Evolutionary conservation across 2,329 filamentous ascomycete genomes (phyloP).

Genomic region (Tolypocladium tropicale): DNA sequence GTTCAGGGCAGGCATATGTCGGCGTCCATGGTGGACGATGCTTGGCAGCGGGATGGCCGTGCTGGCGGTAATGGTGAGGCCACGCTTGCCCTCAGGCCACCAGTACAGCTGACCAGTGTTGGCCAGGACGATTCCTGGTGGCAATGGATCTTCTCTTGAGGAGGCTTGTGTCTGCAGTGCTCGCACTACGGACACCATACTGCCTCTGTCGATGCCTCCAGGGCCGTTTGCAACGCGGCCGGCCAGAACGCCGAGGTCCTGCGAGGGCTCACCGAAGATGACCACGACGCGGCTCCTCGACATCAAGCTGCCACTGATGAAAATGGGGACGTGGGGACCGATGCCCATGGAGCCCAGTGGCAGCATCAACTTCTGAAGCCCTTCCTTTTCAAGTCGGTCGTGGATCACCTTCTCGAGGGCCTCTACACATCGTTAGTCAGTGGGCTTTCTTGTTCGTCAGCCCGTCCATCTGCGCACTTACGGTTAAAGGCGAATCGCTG

Average conservation of each 20-base stretch:
- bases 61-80: conserved; percentile 51
- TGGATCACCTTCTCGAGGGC: conserved; percentile 52
- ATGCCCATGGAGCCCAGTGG: conserved; percentile 39
- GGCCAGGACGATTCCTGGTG: conserved; percentile 59
- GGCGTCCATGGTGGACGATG: conserved; percentile 46
- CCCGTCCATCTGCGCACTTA: conserved; percentile 23
- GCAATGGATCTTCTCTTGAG: conserved; percentile 18
- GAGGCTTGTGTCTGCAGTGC: conserved; percentile 27
- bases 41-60: conserved; percentile 49
- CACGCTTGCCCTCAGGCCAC: conserved; percentile 52
- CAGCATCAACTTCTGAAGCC: conserved; percentile 50
- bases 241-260: conserved; percentile 67
- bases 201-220: conserved; percentile 62
- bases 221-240: conserved; percentile 54
- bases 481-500: conserved; percentile 68
- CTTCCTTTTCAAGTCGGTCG: conserved; percentile 49
- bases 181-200: conserved; percentile 52
- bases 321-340: conserved; percentile 58
- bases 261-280: conserved; percentile 59
- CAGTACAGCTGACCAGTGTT: conserved; percentile 72
- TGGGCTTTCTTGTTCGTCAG: background rate
- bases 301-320: conserved; percentile 40
- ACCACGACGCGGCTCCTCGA: conserved; percentile 53
- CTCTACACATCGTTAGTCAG: conserved; percentile 38
- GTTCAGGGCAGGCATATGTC: conserved; percentile 46